Evolutionary conservation across 2,329 filamentous ascomycete genomes (phyloP), one percentile per base, ranked within the genome.

Genomic region (Ceratocystiopsis minuta): DNA sequence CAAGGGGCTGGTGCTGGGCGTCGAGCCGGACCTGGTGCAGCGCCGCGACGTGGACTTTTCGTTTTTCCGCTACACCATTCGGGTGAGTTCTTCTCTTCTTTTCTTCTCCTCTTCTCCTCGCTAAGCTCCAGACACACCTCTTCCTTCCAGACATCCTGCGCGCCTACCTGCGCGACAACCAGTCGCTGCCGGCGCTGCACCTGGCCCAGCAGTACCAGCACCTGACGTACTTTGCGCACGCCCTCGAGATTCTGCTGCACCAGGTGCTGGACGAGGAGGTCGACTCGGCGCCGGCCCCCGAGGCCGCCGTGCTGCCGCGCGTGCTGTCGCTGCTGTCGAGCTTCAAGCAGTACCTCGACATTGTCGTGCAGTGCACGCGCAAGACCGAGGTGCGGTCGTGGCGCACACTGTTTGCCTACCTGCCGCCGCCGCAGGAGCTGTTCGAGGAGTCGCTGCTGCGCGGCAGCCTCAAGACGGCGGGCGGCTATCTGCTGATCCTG

Each of bases 361-460:
- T 96, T 44, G 79, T 98, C 18, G 80, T 98, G 16, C 90, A 93
- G 60, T 98, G 90, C 60, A 95, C 90, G 2, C 80, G 90, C 42
- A 98, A 98, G 60, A 98, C 90, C 0, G 90, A 98, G 55, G 77
- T 94, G 9, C 77, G 88, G 34, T 93, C 85, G 43, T 98, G 90
- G 90, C 78, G 81, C 45, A 95, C 90, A 1, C 67, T 98, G 1
- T 98, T 98, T 57, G 76, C 78, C 5, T 86, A 95, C 53, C 68
- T 98, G 1, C 90, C 90, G 1, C 84, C 88, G 1, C 84, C 88
- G 4, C 80, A 86, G 52, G 82, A 90, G 50, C 70, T 98, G 0
- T 98, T 98, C 52, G 88, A 98, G 57, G 84, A 94, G 57, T 88
- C 86, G 5, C 64, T 98, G 11, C 76, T 80, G 49, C 75, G 83